Conservation (phyloP, 768 basidiomycete genomes). For the Leccinum boreale region DNA sequence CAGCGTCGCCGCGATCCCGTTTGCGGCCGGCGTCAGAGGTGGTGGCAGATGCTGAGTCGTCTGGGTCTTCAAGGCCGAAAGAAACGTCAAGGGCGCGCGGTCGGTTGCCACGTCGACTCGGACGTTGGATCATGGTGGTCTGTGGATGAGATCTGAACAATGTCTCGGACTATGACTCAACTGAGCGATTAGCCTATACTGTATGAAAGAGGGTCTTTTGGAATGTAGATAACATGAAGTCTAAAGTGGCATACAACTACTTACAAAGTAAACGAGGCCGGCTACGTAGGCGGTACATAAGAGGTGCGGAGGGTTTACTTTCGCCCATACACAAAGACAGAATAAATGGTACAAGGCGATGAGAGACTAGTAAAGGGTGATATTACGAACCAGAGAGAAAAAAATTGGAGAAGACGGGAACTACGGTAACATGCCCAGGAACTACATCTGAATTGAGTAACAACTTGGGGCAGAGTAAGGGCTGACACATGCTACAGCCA, state of each 20-base stretch:
- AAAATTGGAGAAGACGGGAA: slow-evolving; percentile 1
- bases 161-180: background rate
- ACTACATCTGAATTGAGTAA: background rate
- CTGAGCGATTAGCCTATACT: background rate
- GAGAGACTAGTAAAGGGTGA: background rate
- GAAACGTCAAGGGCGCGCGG: slow-evolving; percentile 56
- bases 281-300: slow-evolving; percentile 14
- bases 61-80: slow-evolving; percentile 41
- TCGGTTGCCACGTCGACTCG: slow-evolving; percentile 32
- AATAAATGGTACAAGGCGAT: slow-evolving; percentile 8
- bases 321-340: slow-evolving; percentile 1
- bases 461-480: background rate
- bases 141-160: background rate
- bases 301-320: slow-evolving; percentile 8
- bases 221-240: background rate
- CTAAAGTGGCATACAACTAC: background rate
- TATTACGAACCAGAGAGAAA: slow-evolving; percentile 13
- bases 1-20: slow-evolving; percentile 17
- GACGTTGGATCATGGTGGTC: slow-evolving; percentile 1
- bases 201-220: background rate
- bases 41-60: slow-evolving; percentile 18
- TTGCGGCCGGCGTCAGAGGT: slow-evolving; percentile 30
- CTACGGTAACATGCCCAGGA: slow-evolving; percentile 16
- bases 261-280: background rate
- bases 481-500: slow-evolving; percentile 13